Conservation (phyloP, 352 stramenopile species). For the Globisporangium uncinulatum region DNA sequence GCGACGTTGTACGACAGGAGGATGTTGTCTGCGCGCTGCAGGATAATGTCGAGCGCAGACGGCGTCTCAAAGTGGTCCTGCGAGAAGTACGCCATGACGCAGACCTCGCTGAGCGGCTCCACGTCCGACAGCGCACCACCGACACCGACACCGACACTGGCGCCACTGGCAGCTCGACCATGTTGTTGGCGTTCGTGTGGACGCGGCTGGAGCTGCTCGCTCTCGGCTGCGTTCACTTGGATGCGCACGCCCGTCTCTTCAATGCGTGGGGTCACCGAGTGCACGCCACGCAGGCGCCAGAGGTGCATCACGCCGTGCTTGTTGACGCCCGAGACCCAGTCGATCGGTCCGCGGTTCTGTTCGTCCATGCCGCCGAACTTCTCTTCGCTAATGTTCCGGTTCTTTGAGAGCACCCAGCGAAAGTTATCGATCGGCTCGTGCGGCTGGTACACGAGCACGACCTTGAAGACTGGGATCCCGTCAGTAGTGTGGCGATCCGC, state of each 20-base stretch:
- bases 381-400: slow-evolving; percentile 76
- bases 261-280: slow-evolving; percentile 20
- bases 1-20: slow-evolving; percentile 68
- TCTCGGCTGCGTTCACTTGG: slow-evolving; percentile 66
- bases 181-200: not conserved
- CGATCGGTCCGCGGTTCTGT: slow-evolving; percentile 35
- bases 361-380: slow-evolving; percentile 49
- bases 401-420: slow-evolving; percentile 77
- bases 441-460: slow-evolving; percentile 47
- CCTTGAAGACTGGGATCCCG: slow-evolving; percentile 18
- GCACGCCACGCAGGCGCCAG: slow-evolving; percentile 50
- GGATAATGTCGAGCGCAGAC: slow-evolving; percentile 68
- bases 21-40: slow-evolving; percentile 71
- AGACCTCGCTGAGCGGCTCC: slow-evolving; percentile 46
- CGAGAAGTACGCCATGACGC: slow-evolving; percentile 79
- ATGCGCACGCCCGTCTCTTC: slow-evolving; percentile 61
- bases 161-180: too few species aligned
- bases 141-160: too few species aligned
- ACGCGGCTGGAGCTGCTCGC: not conserved
- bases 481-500: not conserved
- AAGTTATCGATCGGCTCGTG: slow-evolving; percentile 53
- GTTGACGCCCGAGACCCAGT: slow-evolving; percentile 78
- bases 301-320: slow-evolving; percentile 54
- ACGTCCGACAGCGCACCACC: not conserved
- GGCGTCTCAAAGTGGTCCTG: slow-evolving; percentile 65